Evolutionary conservation across 2,329 filamentous ascomycete genomes (phyloP).

Genomic region (Fusarium paranaense): DNA sequence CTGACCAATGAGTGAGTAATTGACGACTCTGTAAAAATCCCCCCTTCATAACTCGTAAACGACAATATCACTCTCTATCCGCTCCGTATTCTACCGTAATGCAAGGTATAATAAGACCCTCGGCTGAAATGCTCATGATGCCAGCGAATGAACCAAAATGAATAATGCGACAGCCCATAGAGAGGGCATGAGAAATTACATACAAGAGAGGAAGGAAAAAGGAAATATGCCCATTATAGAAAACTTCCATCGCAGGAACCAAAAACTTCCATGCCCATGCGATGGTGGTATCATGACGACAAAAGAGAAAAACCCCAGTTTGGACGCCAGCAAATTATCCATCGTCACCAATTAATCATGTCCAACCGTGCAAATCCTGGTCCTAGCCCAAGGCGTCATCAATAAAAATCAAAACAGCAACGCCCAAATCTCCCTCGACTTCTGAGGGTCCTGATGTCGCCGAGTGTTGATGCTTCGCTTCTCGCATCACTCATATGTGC

Average conservation of each 20-base stretch:
- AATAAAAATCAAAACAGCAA: neutral
- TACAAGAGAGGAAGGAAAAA: neutral
- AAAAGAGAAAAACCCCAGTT: neutral
- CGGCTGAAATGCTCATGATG: neutral
- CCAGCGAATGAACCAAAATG: neutral
- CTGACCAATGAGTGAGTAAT: neutral
- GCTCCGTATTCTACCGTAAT: neutral
- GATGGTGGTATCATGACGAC: constrained; percentile 22
- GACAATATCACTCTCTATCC: neutral
- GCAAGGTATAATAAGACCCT: neutral
- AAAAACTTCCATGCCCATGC: neutral
- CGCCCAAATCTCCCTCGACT: neutral
- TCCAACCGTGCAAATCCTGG: neutral
- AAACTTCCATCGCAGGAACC: neutral
- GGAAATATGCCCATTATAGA: neutral
- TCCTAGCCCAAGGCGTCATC: neutral
- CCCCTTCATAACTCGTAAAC: neutral
- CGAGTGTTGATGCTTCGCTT: neutral
- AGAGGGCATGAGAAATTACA: neutral
- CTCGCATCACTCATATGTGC: neutral
- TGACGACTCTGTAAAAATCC: neutral
- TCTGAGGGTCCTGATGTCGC: neutral
- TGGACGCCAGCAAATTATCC: neutral
- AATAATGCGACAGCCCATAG: neutral
- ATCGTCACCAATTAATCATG: neutral